phyloP scores from a whole-genome alignment of 2,329 filamentous ascomycete genomes.

The Karstenula rhodostoma region DNA sequence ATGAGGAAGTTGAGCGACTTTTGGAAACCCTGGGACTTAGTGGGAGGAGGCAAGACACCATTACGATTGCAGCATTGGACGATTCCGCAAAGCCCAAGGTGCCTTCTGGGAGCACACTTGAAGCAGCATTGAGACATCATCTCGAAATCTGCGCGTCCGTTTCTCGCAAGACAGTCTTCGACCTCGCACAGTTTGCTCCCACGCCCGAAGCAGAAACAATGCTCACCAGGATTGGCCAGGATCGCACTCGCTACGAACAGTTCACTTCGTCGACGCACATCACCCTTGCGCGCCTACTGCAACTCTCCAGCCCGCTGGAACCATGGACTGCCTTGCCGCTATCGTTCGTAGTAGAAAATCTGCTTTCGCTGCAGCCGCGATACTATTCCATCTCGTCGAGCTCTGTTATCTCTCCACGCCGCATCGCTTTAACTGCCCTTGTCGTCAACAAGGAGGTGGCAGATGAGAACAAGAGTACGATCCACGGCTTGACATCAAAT shows the following conservation, averaged over 20 bases:
- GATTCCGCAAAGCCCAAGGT: slow-evolving; percentile 44
- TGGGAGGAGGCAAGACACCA: slow-evolving; percentile 23
- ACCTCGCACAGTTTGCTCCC: slow-evolving; percentile 53
- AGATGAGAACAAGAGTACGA: slow-evolving; percentile 22
- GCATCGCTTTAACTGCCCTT: slow-evolving; percentile 50
- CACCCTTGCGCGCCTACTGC: slow-evolving; percentile 50
- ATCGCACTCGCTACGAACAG: slow-evolving; percentile 45
- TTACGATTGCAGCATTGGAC: slow-evolving; percentile 42
- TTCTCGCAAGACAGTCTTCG: slow-evolving; percentile 49
- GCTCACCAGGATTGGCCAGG: slow-evolving; percentile 40
- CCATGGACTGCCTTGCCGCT: slow-evolving; percentile 47
- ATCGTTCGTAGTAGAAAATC: slow-evolving; percentile 41
- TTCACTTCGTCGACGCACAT: slow-evolving; percentile 44
- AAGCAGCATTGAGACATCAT: slow-evolving; percentile 55
- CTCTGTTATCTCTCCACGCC: slow-evolving; percentile 48
- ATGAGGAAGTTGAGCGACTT: slow-evolving; percentile 48
- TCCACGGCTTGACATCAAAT: slow-evolving; percentile 50
- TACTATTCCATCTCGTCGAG: slow-evolving; percentile 49
- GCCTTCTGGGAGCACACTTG: slow-evolving; percentile 51
- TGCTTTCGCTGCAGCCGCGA: slow-evolving; percentile 36
- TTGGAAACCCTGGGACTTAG: slow-evolving; percentile 38
- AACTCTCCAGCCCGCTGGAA: slow-evolving; percentile 32
- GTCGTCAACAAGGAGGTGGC: slow-evolving; percentile 45
- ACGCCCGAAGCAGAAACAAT: slow-evolving; percentile 38
- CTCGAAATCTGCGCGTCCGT: slow-evolving; percentile 57